Evolutionary conservation across 2,329 filamentous ascomycete genomes (phyloP), one percentile per base, ranked within the genome.

Genomic region (Dactylonectria macrodidyma): DNA sequence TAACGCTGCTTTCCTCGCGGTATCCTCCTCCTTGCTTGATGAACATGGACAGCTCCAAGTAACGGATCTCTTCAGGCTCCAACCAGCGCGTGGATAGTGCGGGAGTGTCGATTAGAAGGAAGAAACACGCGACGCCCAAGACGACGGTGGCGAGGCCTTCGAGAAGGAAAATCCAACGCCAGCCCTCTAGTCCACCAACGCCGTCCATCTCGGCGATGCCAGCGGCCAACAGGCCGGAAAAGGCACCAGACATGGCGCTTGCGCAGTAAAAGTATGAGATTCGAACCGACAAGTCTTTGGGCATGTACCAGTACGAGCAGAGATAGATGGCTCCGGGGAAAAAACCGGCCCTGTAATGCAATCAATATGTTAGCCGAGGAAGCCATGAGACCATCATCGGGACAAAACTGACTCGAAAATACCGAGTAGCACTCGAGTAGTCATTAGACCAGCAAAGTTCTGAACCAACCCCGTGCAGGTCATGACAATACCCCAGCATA

Each of bases 201-300:
- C 90, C 90, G 67, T 89, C 83, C 90, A 93, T 92, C 55, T 89
- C 82, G 12, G 86, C 86, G 67, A 93, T 93, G 0, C 86, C 91
- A 0, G 90, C 90, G 1, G 91, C 91, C 1, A 93, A 84, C 2
- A 93, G 84, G 4, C 91, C 91, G 73, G 91, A 91, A 65, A 93
- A 93, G 0, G 90, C 92, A 1, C 93, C 93, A 0, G 92, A 91
- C 0, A 95, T 81, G 0, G 93, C 92, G 1, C 93, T 93, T 0
- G 92, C 91, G 0, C 91, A 93, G 82, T 95, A 95, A 82, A 95
- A 95, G 54, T 93, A 89, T 5, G 92, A 91, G 51, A 91, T 89
- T 54, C 93, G 88, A 12, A 93, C 86, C 34, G 92, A 92, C 41
- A 95, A 90, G 72, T 95, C 93, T 5, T 86, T 87, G 14, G 92